A percentile compares a stretch with the other conserved stretches of the same genome.
phyloP scores from a whole-genome alignment of 768 basidiomycete genomes.

The Collybia nuda region DNA sequence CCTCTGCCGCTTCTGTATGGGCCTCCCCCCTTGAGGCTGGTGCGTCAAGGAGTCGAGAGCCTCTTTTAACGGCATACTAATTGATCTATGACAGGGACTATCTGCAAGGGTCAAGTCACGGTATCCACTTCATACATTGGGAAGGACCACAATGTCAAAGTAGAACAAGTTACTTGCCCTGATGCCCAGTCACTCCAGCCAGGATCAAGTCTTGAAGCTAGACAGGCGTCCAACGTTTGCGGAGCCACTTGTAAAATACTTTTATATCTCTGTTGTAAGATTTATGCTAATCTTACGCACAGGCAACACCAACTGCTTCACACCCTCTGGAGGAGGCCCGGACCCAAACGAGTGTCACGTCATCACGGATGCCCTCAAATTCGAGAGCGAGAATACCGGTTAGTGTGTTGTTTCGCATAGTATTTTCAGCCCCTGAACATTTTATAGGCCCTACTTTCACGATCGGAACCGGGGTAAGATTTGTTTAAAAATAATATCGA shows the following conservation, averaged over 20 bases:
- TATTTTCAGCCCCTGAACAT: not conserved
- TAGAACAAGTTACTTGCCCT: conserved; percentile 34
- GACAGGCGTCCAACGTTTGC: conserved; percentile 38
- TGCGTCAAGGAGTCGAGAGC: too few species aligned
- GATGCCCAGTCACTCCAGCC: conserved; percentile 3
- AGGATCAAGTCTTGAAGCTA: conserved; percentile 14
- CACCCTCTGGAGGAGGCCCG: conserved; percentile 44
- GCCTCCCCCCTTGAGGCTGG: too few species aligned
- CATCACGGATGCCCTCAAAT: conserved; percentile 48
- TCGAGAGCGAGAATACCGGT: conserved; percentile 45
- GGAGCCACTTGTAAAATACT: conserved; percentile 33
- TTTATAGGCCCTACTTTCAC: conserved; percentile 28
- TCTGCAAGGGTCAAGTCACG: conserved; percentile 20
- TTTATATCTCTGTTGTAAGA: not conserved
- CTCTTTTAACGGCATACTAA: too few species aligned
- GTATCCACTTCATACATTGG: conserved; percentile 36
- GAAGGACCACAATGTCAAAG: conserved; percentile 39
- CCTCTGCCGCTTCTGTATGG: too few species aligned
- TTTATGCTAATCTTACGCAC: not conserved
- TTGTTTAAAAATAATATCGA: not conserved
- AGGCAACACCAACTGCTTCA: conserved; percentile 47
- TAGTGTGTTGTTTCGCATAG: conserved; percentile 4
- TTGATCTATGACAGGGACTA: conserved; percentile 1
- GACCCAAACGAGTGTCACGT: conserved; percentile 47
- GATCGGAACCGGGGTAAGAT: conserved; percentile 27